These are phyloP conservation scores for Ophiosphaerella korrae DNA, from an alignment of 2,329 filamentous ascomycete species.

Conservation along the genomic window DNA sequence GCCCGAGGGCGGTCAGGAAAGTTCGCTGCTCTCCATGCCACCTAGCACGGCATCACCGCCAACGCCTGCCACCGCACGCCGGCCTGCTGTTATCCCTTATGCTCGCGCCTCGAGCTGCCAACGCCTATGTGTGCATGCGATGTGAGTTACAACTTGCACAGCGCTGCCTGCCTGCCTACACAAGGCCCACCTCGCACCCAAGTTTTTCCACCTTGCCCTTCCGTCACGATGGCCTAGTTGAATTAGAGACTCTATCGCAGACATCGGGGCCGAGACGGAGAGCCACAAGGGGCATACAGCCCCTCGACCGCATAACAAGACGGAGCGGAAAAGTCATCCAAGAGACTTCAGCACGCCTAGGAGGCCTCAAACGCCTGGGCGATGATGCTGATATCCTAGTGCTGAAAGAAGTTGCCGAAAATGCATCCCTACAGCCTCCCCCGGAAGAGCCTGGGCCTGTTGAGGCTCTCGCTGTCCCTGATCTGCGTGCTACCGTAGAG, in stretches of 20 bases:
- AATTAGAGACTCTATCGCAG: conserved; percentile 7
- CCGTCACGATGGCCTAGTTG: conserved; percentile 28
- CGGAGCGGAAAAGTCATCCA: conserved; percentile 31
- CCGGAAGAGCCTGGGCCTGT: conserved; percentile 5
- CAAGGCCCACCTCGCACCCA: conserved; percentile 22
- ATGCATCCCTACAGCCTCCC: neutral
- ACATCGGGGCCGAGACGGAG: neutral
- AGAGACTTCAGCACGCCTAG: conserved; percentile 35
- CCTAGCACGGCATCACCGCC: conserved; percentile 4
- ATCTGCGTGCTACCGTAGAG: conserved; percentile 35
- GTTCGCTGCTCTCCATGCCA: conserved; percentile 16
- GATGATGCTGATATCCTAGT: conserved; percentile 44
- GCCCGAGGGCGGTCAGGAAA: conserved; percentile 40
- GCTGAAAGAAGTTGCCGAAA: conserved; percentile 32
- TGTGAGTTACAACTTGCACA: conserved; percentile 43
- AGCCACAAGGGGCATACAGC: conserved; percentile 17
- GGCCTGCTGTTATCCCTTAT: conserved; percentile 29
- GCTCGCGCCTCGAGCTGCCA: conserved; percentile 43
- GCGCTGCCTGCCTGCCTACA: conserved; percentile 17
- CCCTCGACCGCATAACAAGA: conserved; percentile 24
- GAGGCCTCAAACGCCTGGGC: conserved; percentile 39
- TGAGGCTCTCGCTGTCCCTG: conserved; percentile 21
- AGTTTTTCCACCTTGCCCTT: conserved; percentile 36
- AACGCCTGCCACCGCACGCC: conserved; percentile 1
- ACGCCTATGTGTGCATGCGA: conserved; percentile 47